These are phyloP conservation scores for Dendrobium catenatum DNA, from an alignment of 106 monocot species.

Conservation along the genomic window DNA sequence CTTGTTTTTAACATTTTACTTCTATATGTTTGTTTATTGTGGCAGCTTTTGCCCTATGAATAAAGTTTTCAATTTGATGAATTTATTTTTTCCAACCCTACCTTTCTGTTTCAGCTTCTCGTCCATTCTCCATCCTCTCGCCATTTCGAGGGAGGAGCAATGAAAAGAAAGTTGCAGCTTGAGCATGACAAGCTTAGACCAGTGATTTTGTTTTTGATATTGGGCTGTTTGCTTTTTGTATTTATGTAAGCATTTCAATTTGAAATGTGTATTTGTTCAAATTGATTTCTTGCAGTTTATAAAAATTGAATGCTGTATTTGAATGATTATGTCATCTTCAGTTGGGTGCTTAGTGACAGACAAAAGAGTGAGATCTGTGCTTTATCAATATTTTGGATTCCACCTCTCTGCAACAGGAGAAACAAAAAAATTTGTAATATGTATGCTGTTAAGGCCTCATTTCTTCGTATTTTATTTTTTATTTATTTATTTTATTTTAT, in stretches of 20 bases:
- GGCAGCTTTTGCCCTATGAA: not conserved
- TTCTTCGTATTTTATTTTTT: too few relatives aligned
- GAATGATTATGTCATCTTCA: not conserved
- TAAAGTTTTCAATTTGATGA: not conserved
- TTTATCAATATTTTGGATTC: not conserved
- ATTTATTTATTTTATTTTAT: too few relatives aligned
- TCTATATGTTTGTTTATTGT: not conserved
- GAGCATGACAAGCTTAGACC: not conserved
- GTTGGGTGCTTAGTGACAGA: not conserved
- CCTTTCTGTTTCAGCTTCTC: conserved; percentile 30
- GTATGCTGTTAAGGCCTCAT: too few relatives aligned
- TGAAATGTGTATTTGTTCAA: conserved; percentile 1
- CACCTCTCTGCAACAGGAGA: not conserved
- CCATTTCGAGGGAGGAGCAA: conserved; percentile 45
- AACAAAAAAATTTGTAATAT: not conserved
- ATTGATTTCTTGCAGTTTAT: not conserved
- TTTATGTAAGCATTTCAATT: not conserved
- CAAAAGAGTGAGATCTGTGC: not conserved
- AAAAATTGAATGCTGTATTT: not conserved
- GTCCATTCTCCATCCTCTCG: conserved; percentile 52
- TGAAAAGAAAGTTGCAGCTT: conserved; percentile 38
- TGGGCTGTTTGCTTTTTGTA: not conserved
- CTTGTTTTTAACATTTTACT: not conserved
- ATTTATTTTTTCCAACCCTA: not conserved
- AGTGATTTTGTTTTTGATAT: not conserved